Evolutionary conservation across 208 protist species (phyloP).

Genomic region (Wallacemonas sp.): DNA sequence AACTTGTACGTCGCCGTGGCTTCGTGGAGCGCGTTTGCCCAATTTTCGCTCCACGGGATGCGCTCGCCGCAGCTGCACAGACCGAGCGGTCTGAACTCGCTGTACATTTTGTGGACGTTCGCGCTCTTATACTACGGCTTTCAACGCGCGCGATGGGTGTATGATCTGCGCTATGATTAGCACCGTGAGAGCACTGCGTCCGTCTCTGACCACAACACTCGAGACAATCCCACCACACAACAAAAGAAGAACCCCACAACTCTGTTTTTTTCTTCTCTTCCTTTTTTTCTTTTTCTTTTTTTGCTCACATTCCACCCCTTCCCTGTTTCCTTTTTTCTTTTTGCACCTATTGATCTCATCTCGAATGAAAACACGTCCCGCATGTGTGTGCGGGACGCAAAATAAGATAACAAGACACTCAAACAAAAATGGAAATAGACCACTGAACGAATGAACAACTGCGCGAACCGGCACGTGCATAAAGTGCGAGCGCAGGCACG

Average conservation of each 20-base stretch:
- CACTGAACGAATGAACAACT: no score
- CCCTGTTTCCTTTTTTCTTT: constrained; percentile 1
- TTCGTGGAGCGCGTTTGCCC: constrained; percentile 48
- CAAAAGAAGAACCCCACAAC: constrained; percentile 14
- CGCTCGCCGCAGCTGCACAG: constrained; percentile 50
- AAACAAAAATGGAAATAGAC: no score
- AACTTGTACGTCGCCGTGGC: constrained; percentile 59
- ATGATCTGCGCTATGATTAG: constrained; percentile 64
- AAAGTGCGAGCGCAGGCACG: no score
- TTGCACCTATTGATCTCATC: not conserved
- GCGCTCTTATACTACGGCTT: constrained; percentile 57
- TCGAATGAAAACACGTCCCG: not conserved
- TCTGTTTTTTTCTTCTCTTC: constrained; percentile 14
- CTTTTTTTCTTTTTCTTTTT: not conserved
- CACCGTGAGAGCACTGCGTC: not conserved
- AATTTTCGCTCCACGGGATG: constrained; percentile 69
- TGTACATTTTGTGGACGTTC: constrained; percentile 55
- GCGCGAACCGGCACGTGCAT: no score
- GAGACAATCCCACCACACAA: not conserved
- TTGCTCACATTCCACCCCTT: not conserved
- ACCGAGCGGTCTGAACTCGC: constrained; percentile 30
- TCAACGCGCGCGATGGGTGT: constrained; percentile 58
- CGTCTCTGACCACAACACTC: not conserved
- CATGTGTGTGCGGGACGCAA: not conserved
- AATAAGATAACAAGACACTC: no score